Evolutionary conservation across 140 eudicot genomes (phyloP).

Genomic region (Artemisia princeps): DNA sequence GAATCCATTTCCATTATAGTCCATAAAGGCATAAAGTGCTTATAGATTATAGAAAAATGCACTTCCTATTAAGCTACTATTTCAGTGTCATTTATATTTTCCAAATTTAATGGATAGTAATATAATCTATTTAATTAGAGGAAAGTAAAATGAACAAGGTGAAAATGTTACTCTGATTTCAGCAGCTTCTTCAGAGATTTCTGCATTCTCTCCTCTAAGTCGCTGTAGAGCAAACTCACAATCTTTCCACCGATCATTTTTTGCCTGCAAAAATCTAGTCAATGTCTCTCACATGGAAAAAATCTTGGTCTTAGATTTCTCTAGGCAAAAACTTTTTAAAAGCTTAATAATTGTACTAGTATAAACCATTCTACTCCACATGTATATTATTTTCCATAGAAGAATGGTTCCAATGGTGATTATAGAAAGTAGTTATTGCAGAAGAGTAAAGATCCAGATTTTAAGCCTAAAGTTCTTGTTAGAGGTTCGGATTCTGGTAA

Average conservation of each 20-base stretch:
- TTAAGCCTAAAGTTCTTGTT: too few species aligned
- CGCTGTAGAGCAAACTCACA: conserved; percentile 48
- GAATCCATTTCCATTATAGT: not conserved
- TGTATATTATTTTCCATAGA: not conserved
- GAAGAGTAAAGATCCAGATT: too few species aligned
- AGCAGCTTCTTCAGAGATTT: conserved; percentile 54
- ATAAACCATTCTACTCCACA: too few species aligned
- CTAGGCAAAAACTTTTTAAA: not conserved
- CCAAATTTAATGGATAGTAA: too few species aligned
- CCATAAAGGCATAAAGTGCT: not conserved
- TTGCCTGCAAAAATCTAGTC: conserved; percentile 45
- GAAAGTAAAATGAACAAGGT: conserved; percentile 6
- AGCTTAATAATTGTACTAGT: not conserved
- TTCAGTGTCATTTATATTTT: too few species aligned
- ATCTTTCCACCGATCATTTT: conserved; percentile 42
- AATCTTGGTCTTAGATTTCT: not conserved
- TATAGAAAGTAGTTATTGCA: too few species aligned
- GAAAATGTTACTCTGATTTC: conserved; percentile 54
- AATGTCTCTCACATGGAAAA: not conserved
- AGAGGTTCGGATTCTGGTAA: too few species aligned
- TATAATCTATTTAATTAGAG: not conserved
- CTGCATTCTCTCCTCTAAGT: conserved; percentile 59
- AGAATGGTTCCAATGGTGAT: too few species aligned
- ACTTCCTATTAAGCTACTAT: too few species aligned
- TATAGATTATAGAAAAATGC: not conserved